These are phyloP conservation scores for Phlyctochytrium planicorne DNA, from an alignment of 192 early-diverging fungal genomes.

Conservation along the genomic window DNA sequence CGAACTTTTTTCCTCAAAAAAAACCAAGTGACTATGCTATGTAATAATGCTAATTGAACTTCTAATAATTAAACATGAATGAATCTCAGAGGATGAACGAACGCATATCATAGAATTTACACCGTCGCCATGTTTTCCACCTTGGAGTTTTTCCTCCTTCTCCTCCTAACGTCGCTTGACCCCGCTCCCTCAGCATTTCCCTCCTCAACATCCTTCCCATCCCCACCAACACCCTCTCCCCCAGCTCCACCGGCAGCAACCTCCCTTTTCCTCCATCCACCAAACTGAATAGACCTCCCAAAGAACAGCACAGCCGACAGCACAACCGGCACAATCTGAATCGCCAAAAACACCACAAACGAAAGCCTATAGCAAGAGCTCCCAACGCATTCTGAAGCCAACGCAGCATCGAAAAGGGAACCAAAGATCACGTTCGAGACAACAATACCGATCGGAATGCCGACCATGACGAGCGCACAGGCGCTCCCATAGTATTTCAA, in stretches of 20 bases:
- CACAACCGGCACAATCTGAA: conserved; percentile 10
- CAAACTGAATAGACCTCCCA: neutral
- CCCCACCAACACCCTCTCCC: too few species aligned
- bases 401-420: conserved; percentile 11
- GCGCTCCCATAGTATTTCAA: conserved; percentile 30
- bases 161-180: too few species aligned
- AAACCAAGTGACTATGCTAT: too few species aligned
- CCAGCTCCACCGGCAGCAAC: neutral
- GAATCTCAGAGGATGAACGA: too few species aligned
- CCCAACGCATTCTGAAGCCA: conserved; percentile 7
- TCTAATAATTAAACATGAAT: too few species aligned
- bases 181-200: too few species aligned
- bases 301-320: conserved; percentile 17
- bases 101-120: too few species aligned
- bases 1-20: too few species aligned
- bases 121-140: too few species aligned
- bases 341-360: conserved; percentile 3
- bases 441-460: conserved; percentile 30
- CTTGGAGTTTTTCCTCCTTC: too few species aligned
- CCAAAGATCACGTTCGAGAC: conserved; percentile 26
- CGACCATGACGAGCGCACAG: conserved; percentile 22
- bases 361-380: neutral
- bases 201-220: too few species aligned
- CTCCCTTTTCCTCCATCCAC: neutral
- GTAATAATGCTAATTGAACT: too few species aligned